phyloP scores from a whole-genome alignment of 2,329 filamentous ascomycete genomes.

The Corniculantispora saksenae region DNA sequence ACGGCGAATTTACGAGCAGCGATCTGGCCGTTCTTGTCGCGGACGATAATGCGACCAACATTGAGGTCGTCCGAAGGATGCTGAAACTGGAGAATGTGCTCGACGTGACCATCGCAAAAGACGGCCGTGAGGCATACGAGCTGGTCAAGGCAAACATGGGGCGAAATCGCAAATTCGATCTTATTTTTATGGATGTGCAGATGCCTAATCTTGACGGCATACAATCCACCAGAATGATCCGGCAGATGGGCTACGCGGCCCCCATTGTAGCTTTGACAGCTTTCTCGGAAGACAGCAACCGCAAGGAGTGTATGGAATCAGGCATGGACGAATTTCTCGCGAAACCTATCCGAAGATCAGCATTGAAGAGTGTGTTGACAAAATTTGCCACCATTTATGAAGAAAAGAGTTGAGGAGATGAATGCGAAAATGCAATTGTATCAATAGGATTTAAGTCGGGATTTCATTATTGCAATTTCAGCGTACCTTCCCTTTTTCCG shows the following conservation, averaged over 20 bases:
- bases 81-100: slow-evolving; percentile 77
- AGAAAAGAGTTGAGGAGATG: slow-evolving; percentile 41
- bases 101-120: slow-evolving; percentile 85
- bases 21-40: slow-evolving; percentile 83
- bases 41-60: slow-evolving; percentile 64
- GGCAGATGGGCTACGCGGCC: slow-evolving; percentile 80
- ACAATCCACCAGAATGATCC: slow-evolving; percentile 81
- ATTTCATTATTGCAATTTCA: not conserved
- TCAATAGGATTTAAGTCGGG: not conserved
- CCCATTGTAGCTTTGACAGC: slow-evolving; percentile 91
- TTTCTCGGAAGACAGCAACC: slow-evolving; percentile 87
- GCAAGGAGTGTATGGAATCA: slow-evolving; percentile 81
- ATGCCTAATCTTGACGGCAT: slow-evolving; percentile 94
- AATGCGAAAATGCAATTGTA: not conserved
- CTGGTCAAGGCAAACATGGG: slow-evolving; percentile 82
- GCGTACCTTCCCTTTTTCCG: no score
- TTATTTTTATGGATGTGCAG: slow-evolving; percentile 95
- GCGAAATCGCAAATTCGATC: slow-evolving; percentile 69
- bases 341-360: slow-evolving; percentile 77
- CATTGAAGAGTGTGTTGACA: slow-evolving; percentile 81
- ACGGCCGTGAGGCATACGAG: slow-evolving; percentile 85
- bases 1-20: slow-evolving; percentile 53
- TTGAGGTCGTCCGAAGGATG: slow-evolving; percentile 62
- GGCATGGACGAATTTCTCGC: slow-evolving; percentile 90
- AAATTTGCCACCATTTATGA: slow-evolving; percentile 82